These are phyloP conservation scores for Pseudogymnoascus sp. DNA, from an alignment of 2,329 filamentous ascomycete genomes.

Conservation along the genomic window DNA sequence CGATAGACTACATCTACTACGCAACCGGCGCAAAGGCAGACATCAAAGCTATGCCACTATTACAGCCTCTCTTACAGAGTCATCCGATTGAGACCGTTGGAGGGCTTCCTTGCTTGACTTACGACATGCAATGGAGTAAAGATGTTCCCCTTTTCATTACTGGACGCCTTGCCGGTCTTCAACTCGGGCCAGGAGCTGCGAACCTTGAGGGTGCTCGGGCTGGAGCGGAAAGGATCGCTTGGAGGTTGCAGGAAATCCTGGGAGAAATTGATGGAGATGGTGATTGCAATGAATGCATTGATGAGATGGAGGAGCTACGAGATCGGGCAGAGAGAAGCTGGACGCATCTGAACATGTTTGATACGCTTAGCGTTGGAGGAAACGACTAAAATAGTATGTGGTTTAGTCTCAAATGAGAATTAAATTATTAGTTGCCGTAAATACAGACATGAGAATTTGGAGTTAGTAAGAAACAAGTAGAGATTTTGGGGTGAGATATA, in stretches of 20 bases:
- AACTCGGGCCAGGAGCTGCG: conserved; percentile 62
- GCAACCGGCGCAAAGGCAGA: conserved; percentile 65
- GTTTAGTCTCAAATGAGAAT: background rate
- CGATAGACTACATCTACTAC: conserved; percentile 33
- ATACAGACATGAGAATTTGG: background rate
- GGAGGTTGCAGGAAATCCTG: conserved; percentile 57
- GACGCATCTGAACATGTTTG: conserved; percentile 1
- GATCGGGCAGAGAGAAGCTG: background rate
- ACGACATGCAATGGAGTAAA: conserved; percentile 68
- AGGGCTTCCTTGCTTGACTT: conserved; percentile 64
- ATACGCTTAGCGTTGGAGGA: background rate
- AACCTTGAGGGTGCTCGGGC: conserved; percentile 67
- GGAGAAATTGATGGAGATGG: conserved; percentile 21
- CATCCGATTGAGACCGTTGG: conserved; percentile 55
- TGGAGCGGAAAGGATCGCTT: conserved; percentile 65
- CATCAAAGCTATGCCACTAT: conserved; percentile 50
- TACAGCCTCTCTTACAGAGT: conserved; percentile 50
- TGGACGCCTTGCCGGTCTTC: conserved; percentile 57
- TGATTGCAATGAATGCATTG: background rate
- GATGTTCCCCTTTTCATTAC: conserved; percentile 67
- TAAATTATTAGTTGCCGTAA: background rate
- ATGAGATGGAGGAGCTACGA: background rate
- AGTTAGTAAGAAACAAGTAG: background rate
- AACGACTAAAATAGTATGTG: background rate
- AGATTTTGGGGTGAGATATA: background rate